These are phyloP conservation scores for Ramularia endophylla DNA, from an alignment of 2,329 filamentous ascomycete genomes.

Conservation along the genomic window DNA sequence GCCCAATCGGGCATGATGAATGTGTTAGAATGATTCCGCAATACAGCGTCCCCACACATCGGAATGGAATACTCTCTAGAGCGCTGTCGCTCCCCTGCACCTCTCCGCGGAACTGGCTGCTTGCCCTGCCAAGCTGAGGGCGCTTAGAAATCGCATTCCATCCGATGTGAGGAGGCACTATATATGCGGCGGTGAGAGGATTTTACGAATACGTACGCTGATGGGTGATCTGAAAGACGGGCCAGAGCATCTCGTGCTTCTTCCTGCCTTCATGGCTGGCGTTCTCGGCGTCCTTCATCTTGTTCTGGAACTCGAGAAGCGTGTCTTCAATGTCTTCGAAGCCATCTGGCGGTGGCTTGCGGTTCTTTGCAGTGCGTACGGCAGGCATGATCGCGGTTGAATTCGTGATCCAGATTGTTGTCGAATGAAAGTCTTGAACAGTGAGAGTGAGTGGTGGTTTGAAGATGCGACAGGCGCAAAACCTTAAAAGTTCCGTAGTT, in stretches of 20 bases:
- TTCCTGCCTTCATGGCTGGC: conserved; percentile 70
- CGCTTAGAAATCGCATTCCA: too few relatives aligned
- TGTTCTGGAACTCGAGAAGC: conserved; percentile 77
- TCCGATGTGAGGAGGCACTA: too few relatives aligned
- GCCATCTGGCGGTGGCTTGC: conserved; percentile 77
- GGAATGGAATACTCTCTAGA: too few relatives aligned
- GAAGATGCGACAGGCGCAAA: neutral
- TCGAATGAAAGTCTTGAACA: neutral
- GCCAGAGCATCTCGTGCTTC: conserved; percentile 93
- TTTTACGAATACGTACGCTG: conserved; percentile 56
- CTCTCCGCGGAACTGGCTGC: too few relatives aligned
- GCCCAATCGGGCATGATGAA: conserved; percentile 10
- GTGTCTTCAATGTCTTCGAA: conserved; percentile 86
- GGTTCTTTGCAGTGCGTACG: conserved; percentile 66
- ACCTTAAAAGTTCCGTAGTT: neutral
- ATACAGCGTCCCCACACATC: too few relatives aligned
- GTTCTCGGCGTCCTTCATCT: conserved; percentile 95
- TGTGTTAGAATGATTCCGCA: too few relatives aligned
- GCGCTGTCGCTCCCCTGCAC: too few relatives aligned
- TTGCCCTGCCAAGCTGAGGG: too few relatives aligned
- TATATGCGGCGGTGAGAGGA: conserved; percentile 6
- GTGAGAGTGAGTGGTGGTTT: neutral
- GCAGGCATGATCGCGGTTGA: conserved; percentile 57
- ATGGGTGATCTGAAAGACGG: conserved; percentile 95
- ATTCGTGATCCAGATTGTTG: neutral